Base-by-base conservation (phyloP, 805 yeast species). In the Metschnikowia sp. region DNA sequence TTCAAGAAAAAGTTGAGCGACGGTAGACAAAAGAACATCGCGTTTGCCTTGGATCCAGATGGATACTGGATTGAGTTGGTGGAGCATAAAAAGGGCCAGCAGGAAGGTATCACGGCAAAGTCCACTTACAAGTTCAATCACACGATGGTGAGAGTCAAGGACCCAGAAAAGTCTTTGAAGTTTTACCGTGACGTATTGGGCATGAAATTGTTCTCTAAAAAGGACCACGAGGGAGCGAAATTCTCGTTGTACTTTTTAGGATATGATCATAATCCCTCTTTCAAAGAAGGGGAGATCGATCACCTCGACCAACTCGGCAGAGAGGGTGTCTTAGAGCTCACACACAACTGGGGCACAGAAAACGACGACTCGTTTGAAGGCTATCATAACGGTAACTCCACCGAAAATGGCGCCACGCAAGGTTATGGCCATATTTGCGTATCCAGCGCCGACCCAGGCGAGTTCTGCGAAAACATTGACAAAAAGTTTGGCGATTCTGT, bases 331-430 rank as follows among this genome's bases (percentile, higher is more conserved):
- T 66, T 94, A 46, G 99, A 94, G 69, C 76, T 94, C 62, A 92
- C 98, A 40, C 92, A 89, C 71, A 94, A 94, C 72, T 92, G 89
- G 84, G 99, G 98, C 19, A 88, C 97, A 19, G 99, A 94, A 64
- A 60, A 70, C 18, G 96, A 92, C 52, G 75, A 77, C 13, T 75
- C 77, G 4, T 88, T 89, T 70, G 69, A 75, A 43, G 77, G 77
- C 26, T 94, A 92, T 67, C 96, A 90, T 68, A 82, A 80, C 53
- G 96, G 96, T 50, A 89, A 90, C 66, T 58, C 67, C 37, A 69
- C 74, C 26, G 75, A 66, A 30, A 61, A 68, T 44, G 81, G 81
- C 13, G 74, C 81, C 38, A 84, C 85, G 22, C 84, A 81, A 61
- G 98, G 98, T 11, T 94, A 78, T 62, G 96, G 94, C 36, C 97